Conservation (phyloP, 805 yeast genomes). For the Metschnikowia lachancei region DNA sequence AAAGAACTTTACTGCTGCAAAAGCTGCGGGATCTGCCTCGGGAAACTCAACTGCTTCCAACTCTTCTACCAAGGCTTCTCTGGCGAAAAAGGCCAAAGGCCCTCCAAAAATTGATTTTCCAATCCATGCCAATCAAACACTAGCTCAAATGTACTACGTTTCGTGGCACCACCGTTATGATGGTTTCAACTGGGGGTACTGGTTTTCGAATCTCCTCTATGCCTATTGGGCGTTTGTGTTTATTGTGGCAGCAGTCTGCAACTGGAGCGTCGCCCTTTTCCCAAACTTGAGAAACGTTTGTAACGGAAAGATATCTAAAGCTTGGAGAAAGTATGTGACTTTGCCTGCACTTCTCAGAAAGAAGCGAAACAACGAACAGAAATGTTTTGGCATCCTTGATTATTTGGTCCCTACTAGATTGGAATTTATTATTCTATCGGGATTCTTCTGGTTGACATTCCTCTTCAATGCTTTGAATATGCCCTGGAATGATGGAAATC, state of each 20-base stretch:
- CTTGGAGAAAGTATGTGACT: conserved; percentile 35
- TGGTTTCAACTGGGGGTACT: conserved; percentile 15
- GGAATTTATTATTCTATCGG: conserved; percentile 24
- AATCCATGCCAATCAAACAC: conserved; percentile 8
- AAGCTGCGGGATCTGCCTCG: neutral
- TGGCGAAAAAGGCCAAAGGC: neutral
- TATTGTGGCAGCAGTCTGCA: conserved; percentile 13
- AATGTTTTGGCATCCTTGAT: conserved; percentile 23
- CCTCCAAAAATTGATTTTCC: conserved; percentile 12
- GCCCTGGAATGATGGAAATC: conserved; percentile 30
- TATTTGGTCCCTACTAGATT: conserved; percentile 27
- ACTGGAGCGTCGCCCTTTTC: conserved; percentile 18
- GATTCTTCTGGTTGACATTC: conserved; percentile 20
- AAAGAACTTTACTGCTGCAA: conserved; percentile 7
- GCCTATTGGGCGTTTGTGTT: conserved; percentile 18
- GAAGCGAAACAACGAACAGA: conserved; percentile 28
- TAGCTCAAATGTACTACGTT: conserved; percentile 4
- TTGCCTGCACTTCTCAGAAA: conserved; percentile 39
- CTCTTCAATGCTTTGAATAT: conserved; percentile 19
- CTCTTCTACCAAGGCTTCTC: neutral
- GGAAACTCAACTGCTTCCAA: neutral
- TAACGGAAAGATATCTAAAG: conserved; percentile 29
- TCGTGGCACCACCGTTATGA: conserved; percentile 8
- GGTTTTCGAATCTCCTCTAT: conserved; percentile 12
- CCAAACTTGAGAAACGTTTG: conserved; percentile 12